Percentiles rank a stretch among this genome's conserved stretches.
Conservation (phyloP, 2,329 filamentous ascomycete species). For the Calonectria pauciramosa region DNA sequence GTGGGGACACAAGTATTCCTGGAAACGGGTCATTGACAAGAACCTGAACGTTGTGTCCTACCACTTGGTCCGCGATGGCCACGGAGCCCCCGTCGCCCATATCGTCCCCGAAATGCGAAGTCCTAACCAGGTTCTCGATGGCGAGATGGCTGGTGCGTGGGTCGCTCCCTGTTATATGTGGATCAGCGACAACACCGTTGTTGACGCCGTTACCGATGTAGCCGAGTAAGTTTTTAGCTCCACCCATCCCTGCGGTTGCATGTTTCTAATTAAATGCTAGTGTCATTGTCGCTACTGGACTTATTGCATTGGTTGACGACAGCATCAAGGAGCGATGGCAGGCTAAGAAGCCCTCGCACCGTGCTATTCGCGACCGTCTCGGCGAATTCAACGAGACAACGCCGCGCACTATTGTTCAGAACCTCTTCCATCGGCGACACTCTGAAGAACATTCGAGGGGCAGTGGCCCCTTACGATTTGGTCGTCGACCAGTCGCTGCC, state of each 20-base stretch:
- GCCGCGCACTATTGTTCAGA: constrained; percentile 53
- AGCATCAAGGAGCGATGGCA: constrained; percentile 86
- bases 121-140: constrained; percentile 76
- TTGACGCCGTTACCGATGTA: constrained; percentile 81
- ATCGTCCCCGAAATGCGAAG: constrained; percentile 86
- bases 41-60: constrained; percentile 80
- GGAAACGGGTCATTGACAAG: constrained; percentile 83
- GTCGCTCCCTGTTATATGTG: constrained; percentile 91
- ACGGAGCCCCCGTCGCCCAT: constrained; percentile 78
- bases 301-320: constrained; percentile 91
- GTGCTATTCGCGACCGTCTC: constrained; percentile 45
- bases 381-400: constrained; percentile 40
- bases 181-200: constrained; percentile 81
- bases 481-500: constrained; percentile 51
- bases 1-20: constrained; percentile 89
- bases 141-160: constrained; percentile 87
- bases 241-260: constrained; percentile 1
- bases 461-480: constrained; percentile 53
- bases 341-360: constrained; percentile 55
- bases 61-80: constrained; percentile 79
- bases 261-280: constrained; percentile 61
- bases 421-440: constrained; percentile 57
- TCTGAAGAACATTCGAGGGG: constrained; percentile 52
- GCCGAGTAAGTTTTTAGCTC: constrained; percentile 77
- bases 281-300: constrained; percentile 89